Base-by-base conservation (phyloP, 164 flowering plant genomes). In the Amborella trichopoda region DNA sequence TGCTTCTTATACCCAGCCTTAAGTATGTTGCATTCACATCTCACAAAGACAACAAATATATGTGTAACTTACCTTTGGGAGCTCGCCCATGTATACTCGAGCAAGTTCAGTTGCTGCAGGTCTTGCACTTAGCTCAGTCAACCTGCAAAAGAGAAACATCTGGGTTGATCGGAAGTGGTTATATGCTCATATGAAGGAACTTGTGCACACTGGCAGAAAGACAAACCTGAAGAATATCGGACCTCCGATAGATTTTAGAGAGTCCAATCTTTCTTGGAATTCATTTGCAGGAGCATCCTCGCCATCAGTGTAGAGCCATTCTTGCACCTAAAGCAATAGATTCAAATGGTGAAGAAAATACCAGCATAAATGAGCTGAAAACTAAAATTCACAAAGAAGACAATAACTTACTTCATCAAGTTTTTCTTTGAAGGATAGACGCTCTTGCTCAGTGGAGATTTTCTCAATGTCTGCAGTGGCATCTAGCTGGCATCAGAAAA, bases 271-370 rank as follows among this genome's bases (percentile, higher is more conserved):
- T 37, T 78, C 69, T 60, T 83, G 60, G 66, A 93, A 88, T 60
- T 93, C 83, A 34, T 59, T 39, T 27, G 87, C 94, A 48, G 71
- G 58, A 44, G 96, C 99, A 79, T 93, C 91, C 68, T 93, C 99
- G 43, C 96, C 99, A 60, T 88, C 99, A 26, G 72, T 83, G 45
- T 93, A 93, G 21, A 93, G 75, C 99, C 99, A 93, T 6, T 93
- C 96, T 71, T 93, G 85, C 44, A 75, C 95, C 96, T 93, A 63
- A 60, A 62, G 48, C 23, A 52, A 37, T 22, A 36, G 3, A 44
- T 37, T 19, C 18, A 5, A 6, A 30, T 17, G 17, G 14, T 22
- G 6, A 21, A 32, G 17, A 28, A 26, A 28, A 45, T 10, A 17
- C n/a, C 40, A 58, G 11, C 22, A 13, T 14, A 18, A 40, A 11